phyloP scores from a whole-genome alignment of 1,284 basidiomycete species.

The Hypsizygus ulmarius region DNA sequence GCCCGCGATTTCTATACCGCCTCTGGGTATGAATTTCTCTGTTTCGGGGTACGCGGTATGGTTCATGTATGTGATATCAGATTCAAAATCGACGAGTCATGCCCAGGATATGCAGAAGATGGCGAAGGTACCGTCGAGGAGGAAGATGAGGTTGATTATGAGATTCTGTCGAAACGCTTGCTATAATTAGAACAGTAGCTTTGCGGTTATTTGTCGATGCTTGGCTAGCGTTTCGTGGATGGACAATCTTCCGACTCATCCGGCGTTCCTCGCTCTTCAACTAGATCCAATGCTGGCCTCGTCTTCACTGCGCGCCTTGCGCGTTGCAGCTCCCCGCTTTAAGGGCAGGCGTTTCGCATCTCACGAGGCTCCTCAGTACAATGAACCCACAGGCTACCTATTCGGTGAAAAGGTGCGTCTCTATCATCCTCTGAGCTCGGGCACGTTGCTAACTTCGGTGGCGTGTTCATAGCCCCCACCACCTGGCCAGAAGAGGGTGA shows the following conservation, averaged over 20 bases:
- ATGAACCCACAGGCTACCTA: slow-evolving; percentile 84
- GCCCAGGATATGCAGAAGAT: slow-evolving; percentile 46
- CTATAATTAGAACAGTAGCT: neutral
- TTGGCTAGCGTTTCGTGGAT: neutral
- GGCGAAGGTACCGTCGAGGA: slow-evolving; percentile 25
- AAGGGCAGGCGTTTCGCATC: slow-evolving; percentile 56
- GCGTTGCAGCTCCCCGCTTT: slow-evolving; percentile 33
- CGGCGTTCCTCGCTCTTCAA: slow-evolving; percentile 7
- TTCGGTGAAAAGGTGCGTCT: slow-evolving; percentile 83
- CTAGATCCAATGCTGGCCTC: slow-evolving; percentile 32
- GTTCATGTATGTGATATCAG: slow-evolving; percentile 31
- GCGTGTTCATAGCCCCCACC: slow-evolving; percentile 56
- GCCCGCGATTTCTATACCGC: slow-evolving; percentile 57
- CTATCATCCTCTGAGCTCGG: slow-evolving; percentile 3
- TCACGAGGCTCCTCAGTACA: slow-evolving; percentile 79
- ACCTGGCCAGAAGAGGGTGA: slow-evolving; percentile 80
- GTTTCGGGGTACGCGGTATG: neutral
- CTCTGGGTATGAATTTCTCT: slow-evolving; percentile 44
- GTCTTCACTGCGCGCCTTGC: slow-evolving; percentile 38
- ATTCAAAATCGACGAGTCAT: slow-evolving; percentile 51
- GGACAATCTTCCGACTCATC: slow-evolving; percentile 6
- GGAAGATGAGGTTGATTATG: slow-evolving; percentile 49
- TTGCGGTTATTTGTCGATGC: slow-evolving; percentile 5
- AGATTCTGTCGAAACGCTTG: slow-evolving; percentile 49
- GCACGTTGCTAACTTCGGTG: slow-evolving; percentile 6